These are phyloP conservation scores for Coprinopsis strossmayeri DNA, from an alignment of 768 basidiomycete species.

Conservation along the genomic window DNA sequence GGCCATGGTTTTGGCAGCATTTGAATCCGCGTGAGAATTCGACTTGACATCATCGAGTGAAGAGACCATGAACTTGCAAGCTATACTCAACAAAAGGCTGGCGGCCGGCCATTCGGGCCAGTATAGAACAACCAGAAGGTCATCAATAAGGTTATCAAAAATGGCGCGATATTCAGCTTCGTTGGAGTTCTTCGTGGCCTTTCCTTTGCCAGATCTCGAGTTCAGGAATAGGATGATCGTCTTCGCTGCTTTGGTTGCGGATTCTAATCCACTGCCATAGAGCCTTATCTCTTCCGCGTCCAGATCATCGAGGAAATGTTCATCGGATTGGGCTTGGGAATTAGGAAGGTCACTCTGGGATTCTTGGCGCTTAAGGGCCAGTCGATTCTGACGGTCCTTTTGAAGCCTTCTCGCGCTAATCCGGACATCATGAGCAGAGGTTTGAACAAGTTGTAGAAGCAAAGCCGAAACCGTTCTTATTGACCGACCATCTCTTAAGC, in stretches of 20 bases:
- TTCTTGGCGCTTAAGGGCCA: conserved; percentile 59
- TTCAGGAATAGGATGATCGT: conserved; percentile 73
- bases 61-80: conserved; percentile 82
- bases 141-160: conserved; percentile 85
- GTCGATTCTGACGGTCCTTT: conserved; percentile 54
- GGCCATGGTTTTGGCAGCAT: conserved; percentile 83
- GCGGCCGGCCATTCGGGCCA: conserved; percentile 99
- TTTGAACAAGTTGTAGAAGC: conserved; percentile 93
- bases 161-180: conserved; percentile 93
- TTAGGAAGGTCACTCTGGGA: conserved; percentile 42
- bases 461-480: conserved; percentile 93
- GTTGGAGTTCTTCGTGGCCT: conserved; percentile 83
- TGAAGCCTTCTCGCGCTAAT: conserved; percentile 57
- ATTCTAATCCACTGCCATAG: conserved; percentile 68
- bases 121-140: conserved; percentile 81
- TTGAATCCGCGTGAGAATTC: conserved; percentile 58
- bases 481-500: conserved; percentile 82
- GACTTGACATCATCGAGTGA: conserved; percentile 80
- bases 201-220: conserved; percentile 75
- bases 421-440: conserved; percentile 84
- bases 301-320: conserved; percentile 58
- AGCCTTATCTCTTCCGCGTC: conserved; percentile 70
- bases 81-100: conserved; percentile 69
- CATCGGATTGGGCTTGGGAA: conserved; percentile 19
- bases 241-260: conserved; percentile 79